Conservation (phyloP, 495 filamentous ascomycete genomes). For the Trichoderma virens region DNA sequence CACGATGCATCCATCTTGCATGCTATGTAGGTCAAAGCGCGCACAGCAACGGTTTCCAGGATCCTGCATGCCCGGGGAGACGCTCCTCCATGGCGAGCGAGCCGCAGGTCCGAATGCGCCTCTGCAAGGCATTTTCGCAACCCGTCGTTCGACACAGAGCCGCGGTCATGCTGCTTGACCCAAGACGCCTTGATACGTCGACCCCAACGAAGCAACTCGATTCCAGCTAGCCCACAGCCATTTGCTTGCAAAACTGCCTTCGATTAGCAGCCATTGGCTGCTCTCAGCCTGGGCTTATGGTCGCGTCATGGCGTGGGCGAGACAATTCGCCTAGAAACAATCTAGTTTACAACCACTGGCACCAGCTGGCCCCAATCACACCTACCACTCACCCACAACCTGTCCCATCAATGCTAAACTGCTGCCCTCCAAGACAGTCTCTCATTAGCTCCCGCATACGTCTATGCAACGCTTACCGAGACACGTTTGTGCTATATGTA, state of each 20-base stretch:
- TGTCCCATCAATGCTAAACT: not conserved
- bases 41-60: not conserved
- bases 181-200: not conserved
- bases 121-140: not conserved
- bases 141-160: not conserved
- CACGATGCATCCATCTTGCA: slow-evolving; percentile 2
- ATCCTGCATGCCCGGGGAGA: not conserved
- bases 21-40: not conserved
- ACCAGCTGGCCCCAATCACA: not conserved
- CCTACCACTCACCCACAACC: not conserved
- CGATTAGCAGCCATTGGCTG: not conserved
- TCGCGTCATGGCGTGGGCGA: not conserved
- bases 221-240: not conserved
- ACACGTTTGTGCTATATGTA: not conserved
- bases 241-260: not conserved
- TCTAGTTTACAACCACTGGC: not conserved
- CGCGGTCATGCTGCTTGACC: not conserved
- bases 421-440: not conserved
- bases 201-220: not conserved
- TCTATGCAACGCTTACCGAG: not conserved
- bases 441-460: not conserved
- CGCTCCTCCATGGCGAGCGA: not conserved
- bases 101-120: not conserved
- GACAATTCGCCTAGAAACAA: not conserved
- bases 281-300: not conserved